Conservation (phyloP, 345 rosid species). For the Noccaea bulbosa region DNA sequence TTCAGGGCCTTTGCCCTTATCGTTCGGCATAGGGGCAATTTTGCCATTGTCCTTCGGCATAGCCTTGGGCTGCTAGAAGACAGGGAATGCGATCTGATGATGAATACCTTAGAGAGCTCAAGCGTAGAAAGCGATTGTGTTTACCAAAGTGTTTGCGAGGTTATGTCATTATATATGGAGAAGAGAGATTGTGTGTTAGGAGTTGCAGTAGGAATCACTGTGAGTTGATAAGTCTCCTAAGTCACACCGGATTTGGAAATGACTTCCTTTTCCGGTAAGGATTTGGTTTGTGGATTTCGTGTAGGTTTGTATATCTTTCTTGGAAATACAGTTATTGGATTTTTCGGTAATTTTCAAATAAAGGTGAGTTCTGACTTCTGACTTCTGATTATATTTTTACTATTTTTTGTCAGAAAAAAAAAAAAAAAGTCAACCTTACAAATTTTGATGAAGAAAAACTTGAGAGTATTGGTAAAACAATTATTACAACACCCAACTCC, state of each 20-base stretch:
- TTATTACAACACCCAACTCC: slow-evolving; percentile 19
- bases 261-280: neutral
- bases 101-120: neutral
- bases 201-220: neutral
- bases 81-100: neutral
- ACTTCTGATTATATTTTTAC: no score
- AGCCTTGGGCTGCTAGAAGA: no score
- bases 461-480: slow-evolving; percentile 6
- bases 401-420: no score
- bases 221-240: neutral
- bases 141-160: neutral
- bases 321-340: no score
- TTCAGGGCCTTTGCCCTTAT: neutral
- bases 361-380: no score
- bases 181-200: neutral
- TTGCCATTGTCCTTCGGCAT: neutral
- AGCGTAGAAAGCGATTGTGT: neutral
- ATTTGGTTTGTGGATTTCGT: neutral
- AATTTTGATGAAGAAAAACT: slow-evolving; percentile 3
- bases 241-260: neutral
- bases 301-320: no score
- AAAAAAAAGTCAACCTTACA: neutral
- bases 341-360: neutral
- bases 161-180: neutral
- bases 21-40: neutral